phyloP scores from a whole-genome alignment of 345 rosid genomes.

The Eucalyptus melliodora region DNA sequence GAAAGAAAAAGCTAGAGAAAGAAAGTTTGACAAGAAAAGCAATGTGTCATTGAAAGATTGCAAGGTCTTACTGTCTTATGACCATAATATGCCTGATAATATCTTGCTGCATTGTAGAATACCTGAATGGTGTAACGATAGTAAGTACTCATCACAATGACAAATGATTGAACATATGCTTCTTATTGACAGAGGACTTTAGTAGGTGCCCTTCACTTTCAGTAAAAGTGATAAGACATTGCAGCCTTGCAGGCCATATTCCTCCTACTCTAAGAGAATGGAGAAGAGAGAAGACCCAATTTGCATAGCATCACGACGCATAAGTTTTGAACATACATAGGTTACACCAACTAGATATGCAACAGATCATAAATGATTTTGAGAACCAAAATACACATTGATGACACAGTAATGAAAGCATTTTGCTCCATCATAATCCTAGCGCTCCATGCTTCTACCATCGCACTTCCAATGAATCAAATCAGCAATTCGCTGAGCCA shows the following conservation, averaged over 20 bases:
- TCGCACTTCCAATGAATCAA: neutral
- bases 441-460: neutral
- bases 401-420: neutral
- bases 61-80: slow-evolving; percentile 69
- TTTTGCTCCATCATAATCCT: neutral
- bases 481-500: neutral
- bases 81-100: slow-evolving; percentile 86
- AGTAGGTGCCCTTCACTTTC: neutral
- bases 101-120: slow-evolving; percentile 87
- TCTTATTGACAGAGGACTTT: neutral
- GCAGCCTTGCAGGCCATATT: neutral
- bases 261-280: neutral
- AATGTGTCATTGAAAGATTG: neutral
- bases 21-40: neutral
- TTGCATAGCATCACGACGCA: neutral
- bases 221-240: neutral
- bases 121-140: slow-evolving; percentile 27
- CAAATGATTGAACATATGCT: neutral
- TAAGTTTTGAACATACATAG: neutral
- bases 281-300: neutral
- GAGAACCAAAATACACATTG: neutral
- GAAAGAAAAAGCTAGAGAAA: neutral
- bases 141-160: neutral
- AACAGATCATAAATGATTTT: neutral
- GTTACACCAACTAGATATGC: neutral